These are phyloP conservation scores for Penicillium freii DNA, from an alignment of 2,329 filamentous ascomycete genomes.

Conservation along the genomic window DNA sequence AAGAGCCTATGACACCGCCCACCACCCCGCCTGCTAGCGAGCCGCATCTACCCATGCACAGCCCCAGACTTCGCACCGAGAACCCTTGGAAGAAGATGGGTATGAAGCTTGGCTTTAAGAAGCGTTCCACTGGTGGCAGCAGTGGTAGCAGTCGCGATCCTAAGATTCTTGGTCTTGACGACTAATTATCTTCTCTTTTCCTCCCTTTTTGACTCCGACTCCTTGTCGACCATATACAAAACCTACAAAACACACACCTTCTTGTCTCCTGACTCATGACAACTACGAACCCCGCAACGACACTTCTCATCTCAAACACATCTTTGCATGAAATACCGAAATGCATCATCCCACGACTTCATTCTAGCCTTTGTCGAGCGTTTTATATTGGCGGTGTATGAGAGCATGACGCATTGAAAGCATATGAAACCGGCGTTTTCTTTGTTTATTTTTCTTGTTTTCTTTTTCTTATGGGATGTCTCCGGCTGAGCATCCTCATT, in stretches of 20 bases:
- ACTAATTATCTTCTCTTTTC: conserved; percentile 7
- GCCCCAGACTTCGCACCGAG: conserved; percentile 44
- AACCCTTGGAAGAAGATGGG: conserved; percentile 56
- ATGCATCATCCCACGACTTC: conserved; percentile 18
- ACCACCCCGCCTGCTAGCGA: conserved; percentile 52
- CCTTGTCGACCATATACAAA: not conserved
- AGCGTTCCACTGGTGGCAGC: conserved; percentile 31
- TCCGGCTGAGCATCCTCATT: not conserved
- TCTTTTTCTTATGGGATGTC: conserved; percentile 13
- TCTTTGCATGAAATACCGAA: conserved; percentile 12
- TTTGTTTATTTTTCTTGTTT: conserved; percentile 13
- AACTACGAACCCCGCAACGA: conserved; percentile 7
- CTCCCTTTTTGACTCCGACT: not conserved
- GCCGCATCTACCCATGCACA: conserved; percentile 32
- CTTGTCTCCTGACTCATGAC: not conserved
- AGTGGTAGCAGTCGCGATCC: conserved; percentile 19
- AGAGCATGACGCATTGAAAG: conserved; percentile 28
- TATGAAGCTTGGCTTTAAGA: conserved; percentile 49
- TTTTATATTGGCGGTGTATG: conserved; percentile 30
- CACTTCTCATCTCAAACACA: conserved; percentile 12
- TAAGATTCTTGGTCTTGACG: conserved; percentile 23
- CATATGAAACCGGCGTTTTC: conserved; percentile 24
- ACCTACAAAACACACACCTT: conserved; percentile 1
- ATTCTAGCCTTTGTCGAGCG: conserved; percentile 23
- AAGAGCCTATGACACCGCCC: conserved; percentile 52